These are phyloP conservation scores for Fusarium sacchari DNA, from an alignment of 2,329 filamentous ascomycete genomes.

Conservation along the genomic window DNA sequence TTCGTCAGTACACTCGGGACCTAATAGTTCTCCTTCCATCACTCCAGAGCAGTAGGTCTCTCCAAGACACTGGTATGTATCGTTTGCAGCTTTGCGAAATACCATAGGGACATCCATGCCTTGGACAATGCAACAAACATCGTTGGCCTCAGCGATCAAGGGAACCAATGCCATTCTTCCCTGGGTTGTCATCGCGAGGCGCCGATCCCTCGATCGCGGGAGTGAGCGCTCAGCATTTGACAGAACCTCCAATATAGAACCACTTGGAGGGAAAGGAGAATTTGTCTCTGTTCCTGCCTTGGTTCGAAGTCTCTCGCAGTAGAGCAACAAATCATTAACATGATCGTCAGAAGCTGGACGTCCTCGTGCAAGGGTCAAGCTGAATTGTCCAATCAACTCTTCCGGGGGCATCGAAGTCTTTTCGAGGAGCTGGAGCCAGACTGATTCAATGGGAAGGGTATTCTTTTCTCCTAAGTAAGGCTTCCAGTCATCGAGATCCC, in stretches of 20 bases:
- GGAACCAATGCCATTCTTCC: background rate
- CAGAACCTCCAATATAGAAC: rapidly evolving
- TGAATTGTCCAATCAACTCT: background rate
- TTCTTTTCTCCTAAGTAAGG: too few species aligned
- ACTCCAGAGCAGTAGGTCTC: background rate
- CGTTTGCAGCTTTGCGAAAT: rapidly evolving
- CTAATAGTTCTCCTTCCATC: background rate
- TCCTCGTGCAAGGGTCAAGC: background rate
- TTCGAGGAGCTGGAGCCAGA: background rate
- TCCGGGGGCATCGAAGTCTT: background rate
- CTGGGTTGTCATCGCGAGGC: background rate
- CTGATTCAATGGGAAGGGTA: too few species aligned
- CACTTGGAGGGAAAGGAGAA: background rate
- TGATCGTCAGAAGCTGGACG: background rate
- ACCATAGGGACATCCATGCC: background rate
- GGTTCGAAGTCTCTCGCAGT: background rate
- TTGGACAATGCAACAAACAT: background rate
- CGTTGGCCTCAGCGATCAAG: background rate
- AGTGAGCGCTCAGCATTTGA: too few species aligned
- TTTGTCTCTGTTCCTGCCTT: background rate
- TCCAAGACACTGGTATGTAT: background rate
- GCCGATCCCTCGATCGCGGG: too few species aligned
- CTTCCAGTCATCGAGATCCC: too few species aligned
- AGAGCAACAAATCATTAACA: background rate
- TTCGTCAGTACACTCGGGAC: rapidly evolving